phyloP scores from a whole-genome alignment of 352 stramenopile species.

The Globisporangium parvum region DNA sequence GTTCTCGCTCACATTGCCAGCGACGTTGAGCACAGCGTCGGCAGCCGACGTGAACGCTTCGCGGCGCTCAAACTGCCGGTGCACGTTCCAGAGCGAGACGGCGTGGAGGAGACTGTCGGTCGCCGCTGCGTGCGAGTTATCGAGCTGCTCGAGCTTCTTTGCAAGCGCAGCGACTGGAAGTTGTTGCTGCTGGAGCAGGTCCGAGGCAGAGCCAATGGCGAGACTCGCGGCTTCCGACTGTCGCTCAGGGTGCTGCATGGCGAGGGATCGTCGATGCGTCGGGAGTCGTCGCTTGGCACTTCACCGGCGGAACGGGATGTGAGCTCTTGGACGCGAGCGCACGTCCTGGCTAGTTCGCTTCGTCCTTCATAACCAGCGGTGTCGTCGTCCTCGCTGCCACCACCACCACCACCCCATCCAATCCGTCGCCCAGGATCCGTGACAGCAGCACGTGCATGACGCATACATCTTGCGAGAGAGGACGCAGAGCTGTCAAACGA shows the following conservation, averaged over 20 bases:
- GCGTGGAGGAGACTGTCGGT: slow-evolving; percentile 1
- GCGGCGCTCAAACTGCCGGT: slow-evolving; percentile 28
- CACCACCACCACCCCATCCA: too few species aligned
- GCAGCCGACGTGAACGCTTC: slow-evolving; percentile 53
- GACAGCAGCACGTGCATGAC: too few species aligned
- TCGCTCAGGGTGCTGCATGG: slow-evolving; percentile 21
- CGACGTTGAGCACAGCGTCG: slow-evolving; percentile 50
- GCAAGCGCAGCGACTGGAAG: neutral
- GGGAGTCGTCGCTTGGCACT: slow-evolving; percentile 3
- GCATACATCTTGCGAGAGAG: too few species aligned
- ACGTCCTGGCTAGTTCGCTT: too few species aligned
- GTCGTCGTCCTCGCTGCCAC: too few species aligned
- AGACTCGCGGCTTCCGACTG: slow-evolving; percentile 25
- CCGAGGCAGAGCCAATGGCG: slow-evolving; percentile 9
- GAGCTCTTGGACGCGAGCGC: neutral
- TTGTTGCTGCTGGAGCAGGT: slow-evolving; percentile 13
- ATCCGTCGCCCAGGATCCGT: too few species aligned
- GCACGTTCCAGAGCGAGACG: slow-evolving; percentile 22
- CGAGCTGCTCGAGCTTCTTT: slow-evolving; percentile 5
- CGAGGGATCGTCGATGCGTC: neutral
- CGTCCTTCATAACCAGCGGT: too few species aligned
- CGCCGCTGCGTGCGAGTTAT: neutral
- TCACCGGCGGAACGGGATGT: slow-evolving; percentile 12
- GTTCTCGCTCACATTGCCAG: slow-evolving; percentile 47
- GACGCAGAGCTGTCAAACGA: too few species aligned